Conservation (phyloP, 164 flowering plant species). For the grape (Vitis vinifera) region DNA sequence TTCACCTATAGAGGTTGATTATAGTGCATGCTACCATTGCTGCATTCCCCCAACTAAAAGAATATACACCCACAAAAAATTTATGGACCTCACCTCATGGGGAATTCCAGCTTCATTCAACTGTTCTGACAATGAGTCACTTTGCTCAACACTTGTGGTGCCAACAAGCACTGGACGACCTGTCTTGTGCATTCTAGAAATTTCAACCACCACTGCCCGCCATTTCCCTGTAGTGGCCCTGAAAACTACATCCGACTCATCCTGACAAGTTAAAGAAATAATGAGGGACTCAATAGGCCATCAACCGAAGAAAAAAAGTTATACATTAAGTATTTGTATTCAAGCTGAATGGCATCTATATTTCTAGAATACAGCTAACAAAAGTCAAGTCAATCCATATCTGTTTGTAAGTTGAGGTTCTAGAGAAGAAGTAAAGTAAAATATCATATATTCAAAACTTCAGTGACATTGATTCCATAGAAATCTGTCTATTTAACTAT, state of each 20-base stretch:
- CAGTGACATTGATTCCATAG: neutral
- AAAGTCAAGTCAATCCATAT: too few species aligned
- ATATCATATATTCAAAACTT: neutral
- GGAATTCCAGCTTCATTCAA: conserved; percentile 86
- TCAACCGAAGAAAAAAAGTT: neutral
- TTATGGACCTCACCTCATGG: conserved; percentile 69
- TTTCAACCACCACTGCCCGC: conserved; percentile 94
- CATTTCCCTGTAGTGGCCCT: conserved; percentile 86
- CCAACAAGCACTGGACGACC: conserved; percentile 99
- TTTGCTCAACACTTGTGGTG: conserved; percentile 98
- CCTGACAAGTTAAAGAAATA: conserved; percentile 44
- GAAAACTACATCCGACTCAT: conserved; percentile 97
- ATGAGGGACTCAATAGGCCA: conserved; percentile 1
- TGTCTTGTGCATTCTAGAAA: conserved; percentile 91
- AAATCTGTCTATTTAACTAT: neutral
- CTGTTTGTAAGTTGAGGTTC: neutral
- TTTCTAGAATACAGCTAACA: neutral
- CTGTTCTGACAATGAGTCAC: conserved; percentile 80
- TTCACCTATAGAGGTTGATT: neutral
- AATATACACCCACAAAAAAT: neutral
- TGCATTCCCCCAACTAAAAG: neutral
- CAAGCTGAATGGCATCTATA: neutral
- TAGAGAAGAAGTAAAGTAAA: neutral
- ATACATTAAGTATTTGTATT: neutral
- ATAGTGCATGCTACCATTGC: neutral